phyloP scores from a whole-genome alignment of 1,139 yeast genomes.

The Dujonia santamariae region DNA sequence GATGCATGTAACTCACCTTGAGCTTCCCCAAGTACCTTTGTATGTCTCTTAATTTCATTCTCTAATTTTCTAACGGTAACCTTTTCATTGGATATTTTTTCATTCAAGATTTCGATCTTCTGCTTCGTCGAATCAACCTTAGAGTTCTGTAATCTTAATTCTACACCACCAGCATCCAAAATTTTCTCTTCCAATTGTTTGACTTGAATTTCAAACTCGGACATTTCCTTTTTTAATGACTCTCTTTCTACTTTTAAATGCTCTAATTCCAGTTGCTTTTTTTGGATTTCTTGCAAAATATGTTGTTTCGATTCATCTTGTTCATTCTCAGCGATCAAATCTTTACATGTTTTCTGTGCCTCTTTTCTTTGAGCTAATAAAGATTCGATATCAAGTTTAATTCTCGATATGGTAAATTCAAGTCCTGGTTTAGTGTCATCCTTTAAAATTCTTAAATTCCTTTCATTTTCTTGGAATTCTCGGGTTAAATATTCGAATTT shows the following conservation, averaged over 20 bases:
- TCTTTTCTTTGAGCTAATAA: constrained; percentile 47
- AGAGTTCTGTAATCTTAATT: constrained; percentile 73
- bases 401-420: constrained; percentile 59
- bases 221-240: constrained; percentile 51
- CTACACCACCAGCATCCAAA: constrained; percentile 90
- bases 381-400: constrained; percentile 64
- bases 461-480: constrained; percentile 58
- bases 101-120: constrained; percentile 58
- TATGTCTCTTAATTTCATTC: constrained; percentile 59
- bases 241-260: constrained; percentile 35
- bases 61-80: constrained; percentile 62
- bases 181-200: constrained; percentile 67
- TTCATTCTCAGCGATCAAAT: constrained; percentile 37
- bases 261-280: constrained; percentile 36
- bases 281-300: constrained; percentile 31
- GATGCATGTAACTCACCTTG: constrained; percentile 32
- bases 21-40: constrained; percentile 44
- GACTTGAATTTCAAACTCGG: constrained; percentile 57
- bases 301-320: constrained; percentile 21
- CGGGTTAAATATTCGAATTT: constrained; percentile 50
- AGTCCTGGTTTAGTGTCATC: constrained; percentile 72
- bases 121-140: constrained; percentile 77
- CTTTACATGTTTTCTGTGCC: constrained; percentile 31
- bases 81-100: constrained; percentile 60
- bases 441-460: constrained; percentile 53